Base-by-base conservation (phyloP, 257 asterid species). In the Eustoma russellianum region DNA sequence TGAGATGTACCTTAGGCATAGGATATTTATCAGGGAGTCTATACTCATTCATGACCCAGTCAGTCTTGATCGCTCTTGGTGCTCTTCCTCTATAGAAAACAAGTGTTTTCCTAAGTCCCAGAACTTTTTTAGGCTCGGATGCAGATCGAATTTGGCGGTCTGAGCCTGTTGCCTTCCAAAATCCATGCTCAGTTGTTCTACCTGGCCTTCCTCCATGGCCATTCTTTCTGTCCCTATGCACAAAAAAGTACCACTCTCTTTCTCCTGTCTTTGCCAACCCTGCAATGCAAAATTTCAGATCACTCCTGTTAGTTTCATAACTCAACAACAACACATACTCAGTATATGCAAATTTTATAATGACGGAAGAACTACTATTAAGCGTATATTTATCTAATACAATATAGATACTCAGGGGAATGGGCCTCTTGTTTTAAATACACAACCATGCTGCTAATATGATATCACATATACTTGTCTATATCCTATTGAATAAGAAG, bases 81-180 rank as follows among this genome's bases (percentile, higher is more conserved):
- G 96, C 96, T 44, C 94, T 74, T 11, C 96, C 96, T 46, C 73
- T 62, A 50, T 87, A 87, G 68, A 81, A 87, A 14, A 87, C 96
- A 24, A 87, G 64, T 0, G 96, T 87, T 52, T 83, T 87, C 74
- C 65, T 87, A 8, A 77, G 61, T 9, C 96, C 94, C 35, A 87
- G 14, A 14, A 68, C 33, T 48, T 28, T 74, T 64, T 61, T 87
- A 0, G 83, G 74, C 40, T 81, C 83, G 2, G 78, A 65, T 0
- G 28, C 6, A 60, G 81, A 66, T 45, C 61, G 46, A 11, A 87
- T 77, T 53, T 62, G 76, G 0, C 94, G 70, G 67, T 87, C 96
- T 0, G 93, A 83, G 5, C 96, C 96, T 3, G 96, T 87, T 11
- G 96, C 93, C 66, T 81, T 87, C 96, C 96, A 84, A 51, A 87